Conservation (phyloP, 129 eudicot species). For the Chrysanthemum makinoi region DNA sequence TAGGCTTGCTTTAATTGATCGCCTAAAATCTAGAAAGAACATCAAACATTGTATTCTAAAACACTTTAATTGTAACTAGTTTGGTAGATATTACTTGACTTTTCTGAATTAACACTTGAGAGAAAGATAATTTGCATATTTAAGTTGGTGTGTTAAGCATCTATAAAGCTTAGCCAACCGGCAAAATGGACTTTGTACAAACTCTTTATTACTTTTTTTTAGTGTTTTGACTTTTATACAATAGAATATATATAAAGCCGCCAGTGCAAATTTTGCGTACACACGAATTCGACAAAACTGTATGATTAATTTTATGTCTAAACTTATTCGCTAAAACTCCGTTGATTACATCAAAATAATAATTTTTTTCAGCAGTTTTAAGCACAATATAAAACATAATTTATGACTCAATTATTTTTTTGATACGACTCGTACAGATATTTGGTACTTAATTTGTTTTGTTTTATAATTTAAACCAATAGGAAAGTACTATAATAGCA, state of each 20-base stretch:
- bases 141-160: neutral
- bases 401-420: no score
- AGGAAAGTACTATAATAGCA: neutral
- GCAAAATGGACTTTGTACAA: constrained; percentile 16
- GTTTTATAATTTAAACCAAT: neutral
- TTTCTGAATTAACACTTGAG: neutral
- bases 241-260: no score
- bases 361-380: no score
- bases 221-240: no score
- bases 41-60: neutral
- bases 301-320: no score
- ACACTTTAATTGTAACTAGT: neutral
- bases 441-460: neutral
- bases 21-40: neutral
- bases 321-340: no score
- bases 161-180: constrained; percentile 15
- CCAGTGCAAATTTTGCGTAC: no score
- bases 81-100: neutral
- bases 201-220: neutral
- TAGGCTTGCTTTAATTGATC: neutral
- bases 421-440: no score
- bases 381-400: no score
- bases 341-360: no score
- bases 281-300: no score
- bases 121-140: neutral